Percentiles rank a stretch among this genome's conserved stretches.
These are phyloP conservation scores for Aspergillus sp. DNA, from an alignment of 2,329 filamentous ascomycete genomes.

Conservation along the genomic window DNA sequence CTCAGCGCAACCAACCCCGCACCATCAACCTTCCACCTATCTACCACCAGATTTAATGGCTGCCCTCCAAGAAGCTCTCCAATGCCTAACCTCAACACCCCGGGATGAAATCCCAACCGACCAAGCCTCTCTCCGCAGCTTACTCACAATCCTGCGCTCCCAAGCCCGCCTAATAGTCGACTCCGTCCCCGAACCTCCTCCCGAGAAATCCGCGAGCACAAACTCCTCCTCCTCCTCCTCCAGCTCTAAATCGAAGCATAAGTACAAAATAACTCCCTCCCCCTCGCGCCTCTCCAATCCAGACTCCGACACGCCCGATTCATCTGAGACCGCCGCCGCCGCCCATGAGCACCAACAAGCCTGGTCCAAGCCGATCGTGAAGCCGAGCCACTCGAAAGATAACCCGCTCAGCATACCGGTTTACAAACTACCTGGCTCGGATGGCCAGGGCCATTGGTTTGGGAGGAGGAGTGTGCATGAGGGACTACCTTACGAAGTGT, in stretches of 20 bases:
- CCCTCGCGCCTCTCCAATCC: constrained; percentile 42
- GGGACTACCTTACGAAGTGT: constrained; percentile 72
- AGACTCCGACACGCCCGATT: too few relatives aligned
- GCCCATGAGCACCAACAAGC: constrained; percentile 62
- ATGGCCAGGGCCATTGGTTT: constrained; percentile 88
- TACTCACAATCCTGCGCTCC: constrained; percentile 61
- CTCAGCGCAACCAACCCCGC: not conserved
- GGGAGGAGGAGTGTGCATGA: constrained; percentile 80
- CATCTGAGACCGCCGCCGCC: constrained; percentile 50
- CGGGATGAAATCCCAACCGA: constrained; percentile 51
- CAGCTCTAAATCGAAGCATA: not conserved
- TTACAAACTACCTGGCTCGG: constrained; percentile 76
- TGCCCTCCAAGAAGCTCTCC: constrained; percentile 59
- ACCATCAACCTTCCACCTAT: not conserved
- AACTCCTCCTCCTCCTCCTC: not conserved
- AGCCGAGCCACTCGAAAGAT: constrained; percentile 60
- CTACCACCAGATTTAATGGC: constrained; percentile 45
- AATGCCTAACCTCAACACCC: constrained; percentile 56
- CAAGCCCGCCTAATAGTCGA: constrained; percentile 71
- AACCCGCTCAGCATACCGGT: constrained; percentile 76
- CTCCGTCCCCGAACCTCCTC: constrained; percentile 65
- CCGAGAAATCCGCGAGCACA: not conserved
- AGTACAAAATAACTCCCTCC: constrained; percentile 47
- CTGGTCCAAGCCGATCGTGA: constrained; percentile 74
- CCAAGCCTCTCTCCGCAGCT: constrained; percentile 52